phyloP scores from a whole-genome alignment of 495 filamentous ascomycete genomes.

The Trichoderma asperelloides region DNA sequence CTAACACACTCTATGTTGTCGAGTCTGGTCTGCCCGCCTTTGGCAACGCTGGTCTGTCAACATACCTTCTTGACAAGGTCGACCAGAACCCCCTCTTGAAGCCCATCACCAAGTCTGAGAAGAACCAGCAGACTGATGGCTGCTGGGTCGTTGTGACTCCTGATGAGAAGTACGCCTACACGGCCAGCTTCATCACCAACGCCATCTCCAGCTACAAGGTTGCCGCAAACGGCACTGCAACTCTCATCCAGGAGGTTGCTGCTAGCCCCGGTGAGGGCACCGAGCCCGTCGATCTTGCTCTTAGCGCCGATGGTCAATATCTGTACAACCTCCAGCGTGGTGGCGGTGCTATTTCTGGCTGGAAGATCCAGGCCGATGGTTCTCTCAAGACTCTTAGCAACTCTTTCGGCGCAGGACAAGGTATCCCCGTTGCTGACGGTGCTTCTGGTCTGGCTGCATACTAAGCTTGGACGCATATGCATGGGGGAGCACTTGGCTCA shows the following conservation, averaged over 20 bases:
- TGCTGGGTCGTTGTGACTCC: slow-evolving; percentile 1
- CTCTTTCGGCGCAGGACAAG: background rate
- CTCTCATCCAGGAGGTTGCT: background rate
- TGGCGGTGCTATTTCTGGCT: background rate
- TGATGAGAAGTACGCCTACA: background rate
- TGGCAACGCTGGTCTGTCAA: background rate
- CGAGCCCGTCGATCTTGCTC: slow-evolving; percentile 2
- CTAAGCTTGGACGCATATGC: background rate
- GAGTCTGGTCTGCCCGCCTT: background rate
- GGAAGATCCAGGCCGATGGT: background rate
- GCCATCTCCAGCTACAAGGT: background rate
- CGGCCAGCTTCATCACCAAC: background rate
- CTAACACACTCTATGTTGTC: background rate
- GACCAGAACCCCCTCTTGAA: background rate
- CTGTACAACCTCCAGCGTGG: slow-evolving; percentile 1
- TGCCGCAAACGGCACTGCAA: background rate
- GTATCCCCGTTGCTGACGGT: background rate
- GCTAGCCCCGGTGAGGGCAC: background rate
- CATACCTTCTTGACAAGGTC: background rate
- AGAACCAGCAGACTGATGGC: slow-evolving; percentile 5
- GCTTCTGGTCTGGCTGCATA: background rate
- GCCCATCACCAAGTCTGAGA: background rate
- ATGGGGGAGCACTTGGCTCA: background rate
- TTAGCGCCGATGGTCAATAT: background rate
- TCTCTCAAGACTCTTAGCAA: background rate